A percentile compares a stretch with the other conserved stretches of the same genome.
These are phyloP conservation scores for Astrocystis sublimbata DNA, from an alignment of 495 filamentous ascomycete genomes.

Conservation along the genomic window DNA sequence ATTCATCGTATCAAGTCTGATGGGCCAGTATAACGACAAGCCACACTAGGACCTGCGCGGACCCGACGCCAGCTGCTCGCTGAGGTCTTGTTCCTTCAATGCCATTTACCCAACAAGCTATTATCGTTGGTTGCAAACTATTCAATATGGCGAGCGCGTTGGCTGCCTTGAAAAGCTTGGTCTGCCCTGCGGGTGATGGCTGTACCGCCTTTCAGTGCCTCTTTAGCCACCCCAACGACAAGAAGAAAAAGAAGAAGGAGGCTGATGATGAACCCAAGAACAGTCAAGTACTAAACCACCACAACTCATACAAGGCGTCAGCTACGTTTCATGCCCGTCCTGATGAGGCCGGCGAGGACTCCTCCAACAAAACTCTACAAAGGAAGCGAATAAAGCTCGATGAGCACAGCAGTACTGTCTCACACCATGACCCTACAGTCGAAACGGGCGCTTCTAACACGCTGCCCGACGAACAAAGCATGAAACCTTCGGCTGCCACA, in stretches of 20 bases:
- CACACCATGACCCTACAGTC: not conserved
- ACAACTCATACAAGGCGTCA: not conserved
- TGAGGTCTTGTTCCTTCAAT: not conserved
- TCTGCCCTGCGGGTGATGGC: conserved; percentile 61
- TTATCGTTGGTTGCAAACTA: not conserved
- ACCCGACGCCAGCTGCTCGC: not conserved
- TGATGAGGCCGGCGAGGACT: not conserved
- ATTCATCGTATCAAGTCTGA: not conserved
- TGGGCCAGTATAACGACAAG: not conserved
- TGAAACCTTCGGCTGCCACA: not conserved
- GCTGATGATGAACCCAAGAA: not conserved
- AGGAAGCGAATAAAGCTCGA: conserved; percentile 30
- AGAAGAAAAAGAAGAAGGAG: not conserved
- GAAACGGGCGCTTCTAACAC: not conserved
- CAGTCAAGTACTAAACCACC: not conserved
- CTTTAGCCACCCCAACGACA: conserved; percentile 42
- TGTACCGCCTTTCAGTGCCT: conserved; percentile 44
- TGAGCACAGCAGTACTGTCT: conserved; percentile 11
- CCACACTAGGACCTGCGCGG: not conserved
- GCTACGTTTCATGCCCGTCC: conserved; percentile 5
- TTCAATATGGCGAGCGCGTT: conserved; percentile 64
- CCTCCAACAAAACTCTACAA: conserved; percentile 1
- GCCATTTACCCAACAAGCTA: not conserved
- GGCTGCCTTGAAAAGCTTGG: conserved; percentile 63
- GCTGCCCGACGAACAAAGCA: not conserved